Evolutionary conservation across 164 flowering plant species (phyloP).

Genomic region (Buxus sempervirens): DNA sequence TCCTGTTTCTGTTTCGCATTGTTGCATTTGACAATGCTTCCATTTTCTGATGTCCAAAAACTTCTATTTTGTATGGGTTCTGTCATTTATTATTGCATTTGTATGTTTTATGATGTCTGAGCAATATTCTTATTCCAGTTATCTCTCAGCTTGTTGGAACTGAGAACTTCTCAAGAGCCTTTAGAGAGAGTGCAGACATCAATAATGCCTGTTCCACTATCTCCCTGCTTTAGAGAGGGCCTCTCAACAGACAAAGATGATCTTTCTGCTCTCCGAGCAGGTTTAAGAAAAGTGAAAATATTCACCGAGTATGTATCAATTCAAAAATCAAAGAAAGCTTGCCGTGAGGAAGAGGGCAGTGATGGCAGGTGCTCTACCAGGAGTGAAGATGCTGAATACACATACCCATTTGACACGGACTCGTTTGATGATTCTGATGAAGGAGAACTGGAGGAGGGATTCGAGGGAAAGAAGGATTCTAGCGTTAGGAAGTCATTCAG

Average conservation of each 20-base stretch:
- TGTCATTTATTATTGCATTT: background rate
- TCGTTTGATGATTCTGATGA: conserved; percentile 70
- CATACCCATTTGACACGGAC: conserved; percentile 75
- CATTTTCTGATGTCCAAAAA: background rate
- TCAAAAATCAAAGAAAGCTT: conserved; percentile 72
- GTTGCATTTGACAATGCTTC: background rate
- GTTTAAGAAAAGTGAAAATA: conserved; percentile 85
- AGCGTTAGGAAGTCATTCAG: conserved; percentile 76
- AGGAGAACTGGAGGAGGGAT: conserved; percentile 65
- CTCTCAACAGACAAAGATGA: conserved; percentile 69
- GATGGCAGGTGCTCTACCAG: conserved; percentile 64
- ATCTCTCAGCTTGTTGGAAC: conserved; percentile 54
- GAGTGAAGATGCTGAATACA: conserved; percentile 78
- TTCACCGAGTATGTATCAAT: conserved; percentile 74
- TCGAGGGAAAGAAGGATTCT: conserved; percentile 45
- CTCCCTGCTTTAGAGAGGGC: conserved; percentile 45
- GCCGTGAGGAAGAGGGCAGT: conserved; percentile 74
- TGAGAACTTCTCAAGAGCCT: conserved; percentile 54
- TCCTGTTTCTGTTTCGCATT: background rate
- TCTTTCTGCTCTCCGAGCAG: conserved; percentile 90
- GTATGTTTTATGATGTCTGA: conserved; percentile 9
- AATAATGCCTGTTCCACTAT: conserved; percentile 43
- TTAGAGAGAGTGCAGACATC: conserved; percentile 47
- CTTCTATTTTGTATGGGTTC: background rate
- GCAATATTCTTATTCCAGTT: conserved; percentile 34